Percentiles rank a stretch among this genome's conserved stretches.
These are phyloP conservation scores for Magnusiomyces clavatus DNA, from an alignment of 1,139 yeast species.

Conservation along the genomic window DNA sequence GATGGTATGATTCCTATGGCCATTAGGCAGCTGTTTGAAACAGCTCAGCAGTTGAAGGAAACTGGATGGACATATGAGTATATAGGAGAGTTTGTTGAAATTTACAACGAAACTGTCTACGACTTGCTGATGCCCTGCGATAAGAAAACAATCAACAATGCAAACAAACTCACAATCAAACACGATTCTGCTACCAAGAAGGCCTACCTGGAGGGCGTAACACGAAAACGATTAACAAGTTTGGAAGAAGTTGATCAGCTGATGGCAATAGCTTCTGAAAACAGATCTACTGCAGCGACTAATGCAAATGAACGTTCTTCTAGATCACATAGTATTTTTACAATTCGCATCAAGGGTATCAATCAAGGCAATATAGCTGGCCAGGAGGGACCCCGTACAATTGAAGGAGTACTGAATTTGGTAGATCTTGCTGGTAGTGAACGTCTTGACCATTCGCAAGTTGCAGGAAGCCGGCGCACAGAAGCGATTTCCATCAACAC, in stretches of 20 bases:
- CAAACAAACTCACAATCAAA: constrained; percentile 57
- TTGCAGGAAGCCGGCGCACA: constrained; percentile 66
- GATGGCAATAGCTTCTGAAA: constrained; percentile 47
- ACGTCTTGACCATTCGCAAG: constrained; percentile 59
- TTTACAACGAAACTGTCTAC: constrained; percentile 72
- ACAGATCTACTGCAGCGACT: constrained; percentile 71
- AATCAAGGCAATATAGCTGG: constrained; percentile 29
- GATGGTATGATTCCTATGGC: constrained; percentile 85
- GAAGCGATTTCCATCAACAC: constrained; percentile 90
- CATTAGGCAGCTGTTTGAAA: constrained; percentile 59
- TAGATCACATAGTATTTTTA: constrained; percentile 67
- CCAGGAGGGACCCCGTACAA: constrained; percentile 41
- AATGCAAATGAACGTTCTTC: constrained; percentile 73
- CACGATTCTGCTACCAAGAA: constrained; percentile 50
- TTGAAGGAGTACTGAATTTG: constrained; percentile 57
- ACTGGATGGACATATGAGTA: constrained; percentile 63
- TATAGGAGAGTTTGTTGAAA: constrained; percentile 77
- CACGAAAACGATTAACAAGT: constrained; percentile 42
- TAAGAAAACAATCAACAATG: not conserved
- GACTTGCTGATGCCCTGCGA: constrained; percentile 47
- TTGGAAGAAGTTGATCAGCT: constrained; percentile 45
- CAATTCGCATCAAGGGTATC: constrained; percentile 49
- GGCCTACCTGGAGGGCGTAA: constrained; percentile 57
- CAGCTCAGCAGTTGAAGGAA: constrained; percentile 42
- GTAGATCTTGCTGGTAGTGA: constrained; percentile 90